Evolutionary conservation across 495 filamentous ascomycete species (phyloP).

Genomic region (Xylaria curta): DNA sequence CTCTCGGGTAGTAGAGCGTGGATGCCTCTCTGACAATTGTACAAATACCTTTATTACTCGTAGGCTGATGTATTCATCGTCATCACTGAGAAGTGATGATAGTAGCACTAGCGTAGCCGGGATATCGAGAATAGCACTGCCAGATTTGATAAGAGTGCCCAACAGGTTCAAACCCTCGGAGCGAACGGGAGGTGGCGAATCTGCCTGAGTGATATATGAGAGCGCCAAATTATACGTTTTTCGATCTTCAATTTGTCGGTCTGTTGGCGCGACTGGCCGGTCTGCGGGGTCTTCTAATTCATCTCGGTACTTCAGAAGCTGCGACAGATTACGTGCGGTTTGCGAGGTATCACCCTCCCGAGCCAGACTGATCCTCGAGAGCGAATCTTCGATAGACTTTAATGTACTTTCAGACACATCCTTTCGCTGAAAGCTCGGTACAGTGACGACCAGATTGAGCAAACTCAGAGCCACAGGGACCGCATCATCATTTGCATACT

Average conservation of each 20-base stretch:
- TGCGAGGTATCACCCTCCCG: slow-evolving; percentile 43
- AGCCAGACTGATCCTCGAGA: slow-evolving; percentile 50
- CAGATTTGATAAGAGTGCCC: slow-evolving; percentile 64
- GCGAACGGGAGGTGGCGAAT: slow-evolving; percentile 76
- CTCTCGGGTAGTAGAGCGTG: slow-evolving; percentile 67
- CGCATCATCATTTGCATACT: slow-evolving; percentile 53
- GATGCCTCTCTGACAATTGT: slow-evolving; percentile 68
- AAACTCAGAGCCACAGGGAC: slow-evolving; percentile 68
- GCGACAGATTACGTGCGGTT: slow-evolving; percentile 64
- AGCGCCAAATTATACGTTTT: slow-evolving; percentile 75
- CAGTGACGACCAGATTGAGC: slow-evolving; percentile 69
- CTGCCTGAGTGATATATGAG: slow-evolving; percentile 68
- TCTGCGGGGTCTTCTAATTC: slow-evolving; percentile 50
- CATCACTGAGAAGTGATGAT: slow-evolving; percentile 68
- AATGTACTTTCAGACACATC: slow-evolving; percentile 54
- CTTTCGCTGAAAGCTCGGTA: slow-evolving; percentile 63
- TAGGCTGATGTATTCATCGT: slow-evolving; percentile 78
- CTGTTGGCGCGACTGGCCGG: slow-evolving; percentile 39
- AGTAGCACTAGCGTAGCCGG: slow-evolving; percentile 70
- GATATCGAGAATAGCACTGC: slow-evolving; percentile 73
- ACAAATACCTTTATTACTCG: slow-evolving; percentile 72
- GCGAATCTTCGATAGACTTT: slow-evolving; percentile 56
- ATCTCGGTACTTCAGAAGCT: slow-evolving; percentile 64
- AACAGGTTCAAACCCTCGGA: slow-evolving; percentile 79
- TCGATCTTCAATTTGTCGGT: slow-evolving; percentile 65